Conservation (phyloP, 2,329 filamentous ascomycete genomes). For the Hypocreales sp. region DNA sequence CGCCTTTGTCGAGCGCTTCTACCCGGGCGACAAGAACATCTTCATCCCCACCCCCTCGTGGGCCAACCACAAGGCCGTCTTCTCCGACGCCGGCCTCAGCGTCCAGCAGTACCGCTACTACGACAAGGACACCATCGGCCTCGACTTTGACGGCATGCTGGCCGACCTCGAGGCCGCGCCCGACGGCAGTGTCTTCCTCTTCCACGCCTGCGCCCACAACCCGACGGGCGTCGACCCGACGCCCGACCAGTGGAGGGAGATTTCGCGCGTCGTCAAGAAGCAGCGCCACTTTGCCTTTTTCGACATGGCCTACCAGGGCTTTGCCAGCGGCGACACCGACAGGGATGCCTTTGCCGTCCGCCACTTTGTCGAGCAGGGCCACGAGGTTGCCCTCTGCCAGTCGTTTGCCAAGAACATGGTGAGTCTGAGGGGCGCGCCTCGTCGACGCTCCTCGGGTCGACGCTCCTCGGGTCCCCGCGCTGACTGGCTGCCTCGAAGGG, state of each 20-base stretch:
- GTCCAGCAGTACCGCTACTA: constrained; percentile 98
- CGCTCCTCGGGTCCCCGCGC: too few species aligned
- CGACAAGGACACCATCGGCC: constrained; percentile 94
- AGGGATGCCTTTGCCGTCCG: constrained; percentile 87
- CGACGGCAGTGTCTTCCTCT: constrained; percentile 73
- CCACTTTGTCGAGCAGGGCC: constrained; percentile 84
- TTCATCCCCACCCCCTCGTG: constrained; percentile 94
- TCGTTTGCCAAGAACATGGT: constrained; percentile 99
- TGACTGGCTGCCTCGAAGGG: too few species aligned
- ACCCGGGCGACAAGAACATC: constrained; percentile 82
- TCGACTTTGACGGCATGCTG: constrained; percentile 91
- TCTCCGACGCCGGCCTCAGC: constrained; percentile 80
- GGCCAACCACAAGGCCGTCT: constrained; percentile 97
- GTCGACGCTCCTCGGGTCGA: neutral
- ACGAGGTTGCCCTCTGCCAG: constrained; percentile 77
- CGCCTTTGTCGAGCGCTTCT: constrained; percentile 85
- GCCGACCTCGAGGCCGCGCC: constrained; percentile 82
- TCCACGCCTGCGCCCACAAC: constrained; percentile 97
- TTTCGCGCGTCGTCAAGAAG: constrained; percentile 73
- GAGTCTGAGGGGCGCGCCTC: too few species aligned
- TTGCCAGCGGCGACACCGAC: constrained; percentile 83
- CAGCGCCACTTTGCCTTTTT: constrained; percentile 90
- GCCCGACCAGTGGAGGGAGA: constrained; percentile 79
- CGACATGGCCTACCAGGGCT: constrained; percentile 99
- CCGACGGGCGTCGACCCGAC: constrained; percentile 93